Evolutionary conservation across 495 filamentous ascomycete species (phyloP), one percentile per base, ranked within the genome.

Genomic region (Tuber microsphaerosporum): DNA sequence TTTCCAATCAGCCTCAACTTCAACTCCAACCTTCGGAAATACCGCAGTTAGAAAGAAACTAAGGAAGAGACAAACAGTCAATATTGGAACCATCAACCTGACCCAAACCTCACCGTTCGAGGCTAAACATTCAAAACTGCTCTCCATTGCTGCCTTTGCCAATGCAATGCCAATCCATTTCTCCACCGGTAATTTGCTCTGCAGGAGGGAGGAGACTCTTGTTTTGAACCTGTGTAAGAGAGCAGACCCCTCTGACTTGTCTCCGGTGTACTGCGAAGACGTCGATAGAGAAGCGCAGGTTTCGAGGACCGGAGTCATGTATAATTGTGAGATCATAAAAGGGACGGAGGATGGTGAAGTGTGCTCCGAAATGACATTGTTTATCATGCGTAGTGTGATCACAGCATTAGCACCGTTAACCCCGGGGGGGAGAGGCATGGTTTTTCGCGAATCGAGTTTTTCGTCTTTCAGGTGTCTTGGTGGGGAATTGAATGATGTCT

Each of bases 171-270:
- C 81, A 37, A 70, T 68, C 81, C 81, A 83, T 31, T 76, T 70
- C 2, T 73, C 76, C 56, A 79, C 75, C 34, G 76, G 51, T 16
- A 56, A 72, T 39, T 76, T 76, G 45, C 79, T 79, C 69, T 83
- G 81, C 16, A 83, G 72, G 34, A 83, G 79, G 37, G 81, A 72
- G 26, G 81, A 81, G 37, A 83, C 44, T n/a, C 75, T 73, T 4
- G 81, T 76, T 73, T 83, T 83, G 73, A 75, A 83, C 44, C 81
- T 83, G 69, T 81, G 76, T 10, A 81, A 48, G 22, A 83, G 72
- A 20, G 75, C 79, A 22, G 72, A 65, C 6, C 72, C 75, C 48
- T 83, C 81, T 26, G 79, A 79, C 42, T 17, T 72, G 2, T 22
- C 39, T 41, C 75, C 75, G 20, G 46, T 22, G 3, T 70, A 73